Evolutionary conservation across 2,329 filamentous ascomycete species (phyloP).

Genomic region (Botryotinia convoluta): DNA sequence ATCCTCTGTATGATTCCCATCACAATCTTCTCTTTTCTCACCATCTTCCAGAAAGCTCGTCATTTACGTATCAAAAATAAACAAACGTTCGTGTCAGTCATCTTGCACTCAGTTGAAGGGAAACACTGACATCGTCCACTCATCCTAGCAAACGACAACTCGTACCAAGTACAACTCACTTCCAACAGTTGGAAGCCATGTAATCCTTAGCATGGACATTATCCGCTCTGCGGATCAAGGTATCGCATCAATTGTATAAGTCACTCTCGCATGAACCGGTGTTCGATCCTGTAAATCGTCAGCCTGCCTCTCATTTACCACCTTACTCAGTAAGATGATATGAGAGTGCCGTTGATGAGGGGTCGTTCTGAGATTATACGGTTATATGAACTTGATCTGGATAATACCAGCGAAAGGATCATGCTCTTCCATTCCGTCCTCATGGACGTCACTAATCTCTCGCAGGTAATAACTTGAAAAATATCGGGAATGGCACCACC

Average conservation of each 20-base stretch:
- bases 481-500: slow-evolving; percentile 71
- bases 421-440: slow-evolving; percentile 60
- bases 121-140: neutral
- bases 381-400: slow-evolving; percentile 88
- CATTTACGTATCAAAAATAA: neutral
- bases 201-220: slow-evolving; percentile 36
- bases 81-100: slow-evolving; percentile 7
- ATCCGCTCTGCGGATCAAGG: slow-evolving; percentile 38
- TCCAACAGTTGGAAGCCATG: slow-evolving; percentile 32
- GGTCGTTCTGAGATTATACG: slow-evolving; percentile 82
- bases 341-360: slow-evolving; percentile 31
- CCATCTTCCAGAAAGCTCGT: neutral
- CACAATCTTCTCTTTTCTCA: neutral
- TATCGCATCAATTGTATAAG: slow-evolving; percentile 41
- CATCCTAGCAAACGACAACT: slow-evolving; percentile 18
- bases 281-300: slow-evolving; percentile 46
- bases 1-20: neutral
- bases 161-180: slow-evolving; percentile 31
- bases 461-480: slow-evolving; percentile 41
- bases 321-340: slow-evolving; percentile 31
- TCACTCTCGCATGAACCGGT: slow-evolving; percentile 62
- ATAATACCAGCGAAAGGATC: slow-evolving; percentile 99
- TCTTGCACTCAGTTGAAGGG: neutral
- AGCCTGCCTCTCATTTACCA: slow-evolving; percentile 36
- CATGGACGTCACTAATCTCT: slow-evolving; percentile 42